Evolutionary conservation across 768 basidiomycete species (phyloP), one percentile per base, ranked within the genome.

Genomic region (Mycena galopus): DNA sequence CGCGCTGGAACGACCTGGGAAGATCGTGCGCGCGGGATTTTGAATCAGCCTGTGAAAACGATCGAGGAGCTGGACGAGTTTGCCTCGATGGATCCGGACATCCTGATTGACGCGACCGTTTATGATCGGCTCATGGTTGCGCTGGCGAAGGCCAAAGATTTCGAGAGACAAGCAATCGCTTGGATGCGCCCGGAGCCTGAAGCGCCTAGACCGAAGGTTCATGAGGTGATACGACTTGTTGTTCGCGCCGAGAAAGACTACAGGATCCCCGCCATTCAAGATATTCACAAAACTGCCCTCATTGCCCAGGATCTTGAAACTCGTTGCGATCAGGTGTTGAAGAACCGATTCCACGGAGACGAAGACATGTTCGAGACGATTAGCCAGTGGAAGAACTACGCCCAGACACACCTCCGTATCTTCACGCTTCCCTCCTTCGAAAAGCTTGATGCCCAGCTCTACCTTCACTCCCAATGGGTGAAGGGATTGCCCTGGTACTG

Each of bases 401-500:
- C 92, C 11, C 85, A 87, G 76, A 87, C 92, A 42, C 91, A 94
- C 78, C 87, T 96, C 47, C 84, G 81, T 59, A 93, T 94, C 83
- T 94, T 95, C 81, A 84, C 87, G 3, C 84, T 96, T 23, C 92
- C 93, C 14, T 86, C 87, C 73, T 94, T 94, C 75, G 92, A 94
- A 71, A 90, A 88, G 77, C 83, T 96, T 30, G 91, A 93, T 58
- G 85, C 83, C 16, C 93, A 95, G 79, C 86, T 95, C 29, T 86
- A 83, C 56, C 78, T 84, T 42, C 95, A 96, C 79, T 85, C 89
- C 72, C 86, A 86, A 61, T 96, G 94, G 94, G 70, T 94, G 32
- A 87, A 90, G 75, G 88, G 90, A 35, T 84, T 96, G 57, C 94
- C 94, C 14, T 96, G 94, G 94, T 94, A 89, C 76, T 93, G 92